phyloP scores from a whole-genome alignment of 768 basidiomycete genomes.

The Tylopilus subfusipes region DNA sequence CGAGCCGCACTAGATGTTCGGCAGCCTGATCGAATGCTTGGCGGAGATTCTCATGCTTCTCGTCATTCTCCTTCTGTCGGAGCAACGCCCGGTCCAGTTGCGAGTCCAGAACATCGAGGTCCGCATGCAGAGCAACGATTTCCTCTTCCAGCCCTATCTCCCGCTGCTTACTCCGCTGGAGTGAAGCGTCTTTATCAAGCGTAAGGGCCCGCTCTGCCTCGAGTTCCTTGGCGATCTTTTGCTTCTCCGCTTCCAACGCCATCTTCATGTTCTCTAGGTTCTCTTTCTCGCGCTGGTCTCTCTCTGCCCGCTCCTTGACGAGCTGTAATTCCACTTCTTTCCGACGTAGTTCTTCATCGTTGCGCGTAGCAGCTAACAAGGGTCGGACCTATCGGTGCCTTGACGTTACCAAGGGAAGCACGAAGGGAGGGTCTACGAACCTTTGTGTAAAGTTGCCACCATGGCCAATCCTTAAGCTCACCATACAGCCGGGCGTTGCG shows the following conservation, averaged over 20 bases:
- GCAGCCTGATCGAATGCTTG: constrained; percentile 80
- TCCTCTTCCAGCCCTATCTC: constrained; percentile 87
- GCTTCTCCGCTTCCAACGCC: constrained; percentile 79
- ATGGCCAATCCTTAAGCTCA: constrained; percentile 92
- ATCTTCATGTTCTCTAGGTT: constrained; percentile 78
- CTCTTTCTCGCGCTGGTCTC: constrained; percentile 78
- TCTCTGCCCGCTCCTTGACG: constrained; percentile 80
- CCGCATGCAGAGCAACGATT: constrained; percentile 70
- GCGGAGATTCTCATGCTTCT: constrained; percentile 68
- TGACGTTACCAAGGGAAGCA: constrained; percentile 2
- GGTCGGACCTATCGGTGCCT: constrained; percentile 70
- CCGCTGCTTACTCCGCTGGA: constrained; percentile 82
- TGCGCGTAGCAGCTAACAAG: constrained; percentile 84
- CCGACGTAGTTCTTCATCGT: constrained; percentile 85
- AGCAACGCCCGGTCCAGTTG: constrained; percentile 80
- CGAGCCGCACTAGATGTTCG: constrained; percentile 79
- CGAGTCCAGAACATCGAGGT: constrained; percentile 80
- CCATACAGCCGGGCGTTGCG: constrained; percentile 90
- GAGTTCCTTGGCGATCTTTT: constrained; percentile 75
- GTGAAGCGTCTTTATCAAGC: constrained; percentile 76
- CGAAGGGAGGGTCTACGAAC: constrained; percentile 33
- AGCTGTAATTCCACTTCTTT: constrained; percentile 83
- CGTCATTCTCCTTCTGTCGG: constrained; percentile 75
- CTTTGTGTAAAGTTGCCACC: constrained; percentile 99
- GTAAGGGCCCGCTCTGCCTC: constrained; percentile 77